phyloP scores from a whole-genome alignment of 352 stramenopile species.

The Phytophthora chlamydospora region DNA sequence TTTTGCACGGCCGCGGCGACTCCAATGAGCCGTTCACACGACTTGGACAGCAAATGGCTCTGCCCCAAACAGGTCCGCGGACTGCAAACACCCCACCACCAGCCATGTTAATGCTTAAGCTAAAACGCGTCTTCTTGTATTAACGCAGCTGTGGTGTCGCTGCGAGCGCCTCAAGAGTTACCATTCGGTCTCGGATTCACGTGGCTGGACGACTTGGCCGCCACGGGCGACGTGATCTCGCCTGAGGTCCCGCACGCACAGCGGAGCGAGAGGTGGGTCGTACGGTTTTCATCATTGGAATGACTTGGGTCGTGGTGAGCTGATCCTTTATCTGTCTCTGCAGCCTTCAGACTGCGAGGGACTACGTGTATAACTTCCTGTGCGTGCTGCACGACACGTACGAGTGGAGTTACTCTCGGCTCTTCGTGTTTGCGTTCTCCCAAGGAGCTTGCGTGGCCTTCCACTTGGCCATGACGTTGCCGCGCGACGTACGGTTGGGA shows the following conservation, averaged over 20 bases:
- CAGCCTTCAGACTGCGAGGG: conserved; percentile 44
- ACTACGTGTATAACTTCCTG: conserved; percentile 58
- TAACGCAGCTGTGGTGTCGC: conserved; percentile 44
- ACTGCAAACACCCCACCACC: not conserved
- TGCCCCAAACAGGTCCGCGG: conserved; percentile 66
- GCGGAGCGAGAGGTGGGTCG: conserved; percentile 51
- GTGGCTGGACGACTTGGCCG: conserved; percentile 66
- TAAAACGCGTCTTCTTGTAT: not conserved
- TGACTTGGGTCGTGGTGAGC: not conserved
- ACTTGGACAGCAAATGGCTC: conserved; percentile 56
- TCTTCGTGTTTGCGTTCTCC: conserved; percentile 75
- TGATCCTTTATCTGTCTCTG: not conserved
- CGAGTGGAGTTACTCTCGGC: conserved; percentile 51
- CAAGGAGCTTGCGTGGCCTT: conserved; percentile 71
- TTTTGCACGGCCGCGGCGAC: conserved; percentile 70
- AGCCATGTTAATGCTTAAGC: not conserved
- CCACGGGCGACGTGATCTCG: conserved; percentile 52
- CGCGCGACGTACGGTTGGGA: conserved; percentile 39
- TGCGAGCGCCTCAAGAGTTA: conserved; percentile 59
- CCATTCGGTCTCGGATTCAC: conserved; percentile 61
- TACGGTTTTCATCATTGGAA: not conserved
- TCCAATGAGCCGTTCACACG: conserved; percentile 56
- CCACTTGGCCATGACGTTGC: conserved; percentile 53
- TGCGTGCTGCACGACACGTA: conserved; percentile 53
- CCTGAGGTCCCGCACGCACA: conserved; percentile 36